Base-by-base conservation (phyloP, 345 rosid species). In the Punica granatum region DNA sequence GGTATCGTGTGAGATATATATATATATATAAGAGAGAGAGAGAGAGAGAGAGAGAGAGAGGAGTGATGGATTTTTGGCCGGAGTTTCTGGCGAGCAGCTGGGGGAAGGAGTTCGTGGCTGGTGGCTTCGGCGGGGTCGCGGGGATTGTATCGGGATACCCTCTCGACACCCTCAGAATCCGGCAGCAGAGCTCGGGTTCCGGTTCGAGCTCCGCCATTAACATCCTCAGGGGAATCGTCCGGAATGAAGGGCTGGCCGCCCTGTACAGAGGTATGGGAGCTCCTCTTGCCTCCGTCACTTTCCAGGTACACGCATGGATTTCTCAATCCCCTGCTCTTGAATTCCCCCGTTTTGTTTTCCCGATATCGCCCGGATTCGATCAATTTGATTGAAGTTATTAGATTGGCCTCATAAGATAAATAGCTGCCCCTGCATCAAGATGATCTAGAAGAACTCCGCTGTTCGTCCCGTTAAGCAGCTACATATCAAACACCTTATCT, bases 71-170 rank as follows among this genome's bases (percentile, higher is more conserved):
- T 74, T 91, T 88, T 71, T 89, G 95, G 97, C 99, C 96, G 12
- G 92, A 91, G 78, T 94, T 89, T 80, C 80, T 94, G 66, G 96
- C 97, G 18, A 84, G 64, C 69, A 89, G 90, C 67, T 88, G 88
- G 88, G 97, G 96, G 1, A 79, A 69, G 69, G 97, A 94, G 67
- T 89, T 89, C 78, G 91, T 91, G 53, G 99, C 93, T 12, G 98
- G 98, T 37, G 99, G 98, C 4, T 83, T 85, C 64, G 98, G 99
- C 30, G 99, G 99, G 72, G 77, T 83, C 21, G 98, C 99, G n/a
- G 98, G 99, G 1, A 84, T 94, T 11, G 35, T 94, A 71, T 82
- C 97, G 4, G 99, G 98, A 0, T 94, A 91, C 70, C 99, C 99
- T 0, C 88, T 94, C 33, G 99, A 94, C 69, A 89, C 98, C 4